phyloP scores from a whole-genome alignment of 306 rosid species.

The Rosa lucieae region DNA sequence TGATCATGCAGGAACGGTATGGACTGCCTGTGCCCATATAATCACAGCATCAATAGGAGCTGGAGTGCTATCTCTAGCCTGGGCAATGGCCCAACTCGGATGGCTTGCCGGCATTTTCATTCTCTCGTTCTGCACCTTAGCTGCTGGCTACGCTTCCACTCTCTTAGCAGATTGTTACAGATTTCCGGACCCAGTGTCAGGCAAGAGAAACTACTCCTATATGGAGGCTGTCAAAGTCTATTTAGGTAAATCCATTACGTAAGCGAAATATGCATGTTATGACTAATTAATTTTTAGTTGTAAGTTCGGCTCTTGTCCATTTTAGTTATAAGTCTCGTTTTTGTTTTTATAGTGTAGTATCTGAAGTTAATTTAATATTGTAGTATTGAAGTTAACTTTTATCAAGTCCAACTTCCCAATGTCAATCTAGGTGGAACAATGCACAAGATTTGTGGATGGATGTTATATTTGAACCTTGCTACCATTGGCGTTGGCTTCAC shows the following conservation, averaged over 20 bases:
- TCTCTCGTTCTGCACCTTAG: constrained; percentile 19
- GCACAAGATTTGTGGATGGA: constrained; percentile 33
- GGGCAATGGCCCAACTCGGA: constrained; percentile 40
- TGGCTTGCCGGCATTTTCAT: constrained; percentile 27
- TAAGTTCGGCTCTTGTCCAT: background rate
- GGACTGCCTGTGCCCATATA: constrained; percentile 33
- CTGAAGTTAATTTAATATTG: background rate
- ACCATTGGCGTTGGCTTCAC: constrained; percentile 26
- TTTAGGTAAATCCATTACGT: constrained; percentile 15
- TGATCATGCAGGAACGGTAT: constrained; percentile 21
- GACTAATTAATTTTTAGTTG: background rate
- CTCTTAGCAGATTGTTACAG: constrained; percentile 35
- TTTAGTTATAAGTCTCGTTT: background rate
- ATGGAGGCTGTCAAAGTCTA: constrained; percentile 30
- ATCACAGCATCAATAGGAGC: constrained; percentile 35
- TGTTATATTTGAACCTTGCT: constrained; percentile 23
- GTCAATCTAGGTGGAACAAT: constrained; percentile 14
- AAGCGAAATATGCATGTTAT: background rate
- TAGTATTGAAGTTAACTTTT: background rate
- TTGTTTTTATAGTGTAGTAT: background rate
- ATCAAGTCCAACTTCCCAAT: background rate
- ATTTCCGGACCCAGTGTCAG: constrained; percentile 27
- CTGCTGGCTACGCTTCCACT: constrained; percentile 18
- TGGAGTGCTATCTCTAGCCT: constrained; percentile 33
- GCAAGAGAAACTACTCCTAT: constrained; percentile 32